Base-by-base conservation (phyloP, 2,329 filamentous ascomycete species). In the Xylaria sp. region DNA sequence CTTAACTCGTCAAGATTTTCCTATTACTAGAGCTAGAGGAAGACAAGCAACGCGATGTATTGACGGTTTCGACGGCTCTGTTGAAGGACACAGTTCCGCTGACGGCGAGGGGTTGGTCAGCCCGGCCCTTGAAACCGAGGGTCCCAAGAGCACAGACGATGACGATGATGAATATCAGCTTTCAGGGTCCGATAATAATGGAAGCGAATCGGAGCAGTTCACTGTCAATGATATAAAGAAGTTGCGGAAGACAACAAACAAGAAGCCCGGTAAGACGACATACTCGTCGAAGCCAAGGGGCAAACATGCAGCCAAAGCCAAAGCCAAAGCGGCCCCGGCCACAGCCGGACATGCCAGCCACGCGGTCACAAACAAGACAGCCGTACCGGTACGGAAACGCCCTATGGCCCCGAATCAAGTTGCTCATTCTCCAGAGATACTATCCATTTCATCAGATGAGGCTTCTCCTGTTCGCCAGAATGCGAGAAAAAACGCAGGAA, bases 91-190 rank as follows among this genome's bases (percentile, higher is more conserved):
- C 10, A 63, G 23, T 31, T 53, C 33, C 5, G 28, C n/a, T 46
- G 15, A 40, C 3, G 31, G 31, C 2, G 54, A 60, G 11, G 28
- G 15, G 15, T 53, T 33, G 2, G 49, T 11, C 1, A 28, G 26
- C 17, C 36, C 15, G 20, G 23, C 13, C 28, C 20, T 9, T 9
- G 33, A 42, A 44, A 6, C 17, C 11, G 56, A 42, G 9, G 15
- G 1, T 28, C 4, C 28, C 5, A 46, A 44, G 11, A 17, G 40
- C 7, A 6, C 4, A 46, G 53, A 49, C 40, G 44, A 71, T 31
- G 61, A 63, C 40, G 49, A 66, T 20, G 61, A 63, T 63, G 51
- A 66, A 31, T 69, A 71, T 60, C 42, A 40, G 33, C 56, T 71
- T 57, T 31, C 69, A 13, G 53, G 49, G 51, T 66, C 69, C 6